These are phyloP conservation scores for Zygotorulaspora sp. DNA, from an alignment of 805 yeast species.

Conservation along the genomic window DNA sequence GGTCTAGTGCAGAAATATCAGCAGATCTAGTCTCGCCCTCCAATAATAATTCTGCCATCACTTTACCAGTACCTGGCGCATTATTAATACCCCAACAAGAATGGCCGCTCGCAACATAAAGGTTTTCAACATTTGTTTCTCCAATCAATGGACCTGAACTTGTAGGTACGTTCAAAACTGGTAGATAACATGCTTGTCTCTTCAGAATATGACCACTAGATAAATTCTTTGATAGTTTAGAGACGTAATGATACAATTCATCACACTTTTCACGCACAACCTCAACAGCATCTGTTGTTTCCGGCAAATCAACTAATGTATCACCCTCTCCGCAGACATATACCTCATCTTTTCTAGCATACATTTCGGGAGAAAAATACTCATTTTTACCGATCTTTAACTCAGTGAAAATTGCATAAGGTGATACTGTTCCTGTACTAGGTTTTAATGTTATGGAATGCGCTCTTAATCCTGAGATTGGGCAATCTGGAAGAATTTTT, in stretches of 20 bases:
- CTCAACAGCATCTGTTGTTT: slow-evolving; percentile 88
- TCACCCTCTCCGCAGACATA: slow-evolving; percentile 98
- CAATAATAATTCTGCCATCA: slow-evolving; percentile 78
- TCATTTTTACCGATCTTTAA: slow-evolving; percentile 61
- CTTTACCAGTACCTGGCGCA: slow-evolving; percentile 95
- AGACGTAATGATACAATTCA: slow-evolving; percentile 74
- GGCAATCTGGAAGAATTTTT: slow-evolving; percentile 83
- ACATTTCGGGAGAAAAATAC: slow-evolving; percentile 87
- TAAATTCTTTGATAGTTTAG: slow-evolving; percentile 65
- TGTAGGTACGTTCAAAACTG: slow-evolving; percentile 89
- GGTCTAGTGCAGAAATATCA: slow-evolving; percentile 77
- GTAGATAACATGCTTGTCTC: slow-evolving; percentile 92
- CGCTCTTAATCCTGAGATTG: slow-evolving; percentile 89
- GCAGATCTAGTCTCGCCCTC: slow-evolving; percentile 81
- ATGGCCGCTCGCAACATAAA: slow-evolving; percentile 86
- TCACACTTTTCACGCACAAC: slow-evolving; percentile 86
- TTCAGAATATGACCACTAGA: slow-evolving; percentile 69
- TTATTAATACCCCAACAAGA: slow-evolving; percentile 99
- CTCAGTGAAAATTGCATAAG: slow-evolving; percentile 93
- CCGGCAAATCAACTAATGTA: slow-evolving; percentile 84
- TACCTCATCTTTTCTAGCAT: slow-evolving; percentile 92
- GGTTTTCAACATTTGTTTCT: slow-evolving; percentile 77
- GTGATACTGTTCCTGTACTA: slow-evolving; percentile 68
- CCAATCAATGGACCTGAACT: slow-evolving; percentile 93
- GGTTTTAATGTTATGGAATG: slow-evolving; percentile 93